Conservation (phyloP, 805 yeast species). For the Candida insectorum region DNA sequence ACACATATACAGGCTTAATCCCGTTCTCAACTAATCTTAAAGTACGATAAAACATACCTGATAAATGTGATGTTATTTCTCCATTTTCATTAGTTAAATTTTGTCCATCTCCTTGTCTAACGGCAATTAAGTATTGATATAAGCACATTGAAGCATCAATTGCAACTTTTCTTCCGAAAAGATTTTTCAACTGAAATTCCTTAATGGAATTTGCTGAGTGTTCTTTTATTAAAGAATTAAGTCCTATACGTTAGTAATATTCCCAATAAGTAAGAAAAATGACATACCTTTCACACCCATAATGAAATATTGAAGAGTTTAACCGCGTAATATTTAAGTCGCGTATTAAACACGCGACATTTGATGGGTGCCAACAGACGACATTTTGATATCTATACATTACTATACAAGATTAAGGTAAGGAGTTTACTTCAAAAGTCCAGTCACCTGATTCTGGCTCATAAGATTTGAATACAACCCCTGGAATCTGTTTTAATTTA, state of each 20-base stretch:
- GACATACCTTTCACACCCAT: conserved; percentile 31
- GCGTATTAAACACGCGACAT: too few species aligned
- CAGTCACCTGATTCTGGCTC: conserved; percentile 74
- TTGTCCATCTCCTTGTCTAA: conserved; percentile 95
- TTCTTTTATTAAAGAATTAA: conserved; percentile 82
- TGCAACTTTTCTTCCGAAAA: conserved; percentile 95
- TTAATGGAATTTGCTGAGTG: conserved; percentile 83
- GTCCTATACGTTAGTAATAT: conserved; percentile 45
- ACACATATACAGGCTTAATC: conserved; percentile 94
- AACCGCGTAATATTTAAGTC: too few species aligned
- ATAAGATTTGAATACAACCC: conserved; percentile 67
- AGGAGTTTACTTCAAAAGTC: conserved; percentile 53
- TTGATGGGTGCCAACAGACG: too few species aligned
- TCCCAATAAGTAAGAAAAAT: not conserved
- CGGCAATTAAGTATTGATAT: conserved; percentile 94
- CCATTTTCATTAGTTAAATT: conserved; percentile 86
- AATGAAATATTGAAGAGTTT: too few species aligned
- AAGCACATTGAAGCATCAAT: conserved; percentile 96
- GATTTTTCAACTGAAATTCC: conserved; percentile 74
- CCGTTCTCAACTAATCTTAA: conserved; percentile 86
- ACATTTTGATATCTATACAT: too few species aligned
- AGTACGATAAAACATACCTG: conserved; percentile 96
- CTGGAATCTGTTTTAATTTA: conserved; percentile 58
- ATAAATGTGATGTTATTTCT: conserved; percentile 85
- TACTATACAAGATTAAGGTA: too few species aligned